phyloP scores from a whole-genome alignment of 2,329 filamentous ascomycete genomes.

The Eurotiales sp. region DNA sequence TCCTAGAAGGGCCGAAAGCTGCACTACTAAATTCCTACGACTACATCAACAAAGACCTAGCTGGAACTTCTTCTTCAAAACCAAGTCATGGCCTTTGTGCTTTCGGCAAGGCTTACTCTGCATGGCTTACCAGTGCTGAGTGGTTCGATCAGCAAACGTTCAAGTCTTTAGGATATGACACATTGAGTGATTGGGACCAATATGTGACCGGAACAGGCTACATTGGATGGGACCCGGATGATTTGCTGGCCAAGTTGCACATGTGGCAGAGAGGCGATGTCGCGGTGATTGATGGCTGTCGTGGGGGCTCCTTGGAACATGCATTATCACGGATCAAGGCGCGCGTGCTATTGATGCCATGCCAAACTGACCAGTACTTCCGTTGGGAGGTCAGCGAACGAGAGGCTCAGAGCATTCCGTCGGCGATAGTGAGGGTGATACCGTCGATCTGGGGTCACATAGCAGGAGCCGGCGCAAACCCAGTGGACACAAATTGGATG shows the following conservation, averaged over 20 bases:
- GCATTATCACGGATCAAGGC: slow-evolving; percentile 23
- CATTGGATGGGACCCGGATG: slow-evolving; percentile 42
- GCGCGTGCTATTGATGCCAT: slow-evolving; percentile 34
- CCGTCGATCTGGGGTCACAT: slow-evolving; percentile 31
- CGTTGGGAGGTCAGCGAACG: slow-evolving; percentile 26
- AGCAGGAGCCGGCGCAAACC: slow-evolving; percentile 18
- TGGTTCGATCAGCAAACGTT: slow-evolving; percentile 47
- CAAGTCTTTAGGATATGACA: slow-evolving; percentile 31
- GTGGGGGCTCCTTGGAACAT: slow-evolving; percentile 18
- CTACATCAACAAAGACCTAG: slow-evolving; percentile 32
- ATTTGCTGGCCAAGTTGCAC: slow-evolving; percentile 39
- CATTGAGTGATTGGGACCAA: slow-evolving; percentile 36
- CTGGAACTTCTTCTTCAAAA: slow-evolving; percentile 17
- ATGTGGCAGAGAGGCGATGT: slow-evolving; percentile 48
- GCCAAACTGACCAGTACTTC: slow-evolving; percentile 37
- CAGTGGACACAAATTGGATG: no score
- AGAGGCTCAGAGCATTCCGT: slow-evolving; percentile 14
- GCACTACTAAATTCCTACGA: slow-evolving; percentile 41
- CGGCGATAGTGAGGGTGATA: slow-evolving; percentile 24
- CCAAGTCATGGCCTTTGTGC: slow-evolving; percentile 38
- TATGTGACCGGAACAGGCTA: slow-evolving; percentile 30
- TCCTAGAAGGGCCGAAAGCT: slow-evolving; percentile 46
- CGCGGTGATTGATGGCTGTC: slow-evolving; percentile 22
- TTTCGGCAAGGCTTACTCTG: slow-evolving; percentile 46
- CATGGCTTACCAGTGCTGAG: slow-evolving; percentile 45